Base-by-base conservation (phyloP, 345 rosid species). In the Melaleuca quinquenervia region DNA sequence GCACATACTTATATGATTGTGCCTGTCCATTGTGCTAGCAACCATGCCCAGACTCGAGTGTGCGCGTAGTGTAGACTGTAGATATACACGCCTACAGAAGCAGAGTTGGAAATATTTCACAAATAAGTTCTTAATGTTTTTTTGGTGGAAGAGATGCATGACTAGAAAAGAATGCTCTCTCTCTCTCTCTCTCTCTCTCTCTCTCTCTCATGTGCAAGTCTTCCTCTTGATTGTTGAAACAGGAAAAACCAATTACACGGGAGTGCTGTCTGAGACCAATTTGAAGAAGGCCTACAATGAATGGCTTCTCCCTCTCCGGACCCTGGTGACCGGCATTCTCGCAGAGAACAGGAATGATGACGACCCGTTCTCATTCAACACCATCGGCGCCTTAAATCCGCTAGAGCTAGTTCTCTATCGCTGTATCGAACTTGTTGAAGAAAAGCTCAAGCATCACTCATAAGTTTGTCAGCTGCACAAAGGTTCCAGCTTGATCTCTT, bases 341-440 rank as follows among this genome's bases (percentile, higher is more conserved):
- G 90, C 94, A 16, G 91, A 91, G 92, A 92, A 88, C 85, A 90
- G 80, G 88, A 85, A 89, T 22, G 93, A 93, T 29, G 55, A 83
- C 82, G 91, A 91, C 83, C 90, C 89, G 74, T 53, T 89, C 27
- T 85, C 91, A 16, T 44, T 85, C 0, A 93, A 89, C 45, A 9
- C 86, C n/a, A 53, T 86, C 21, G 90, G 94, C 74, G 85, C 92
- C 83, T 89, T 96, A 51, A 93, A 94, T 89, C 96, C 95, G 15
- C 85, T 96, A 27, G 96, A 94, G 88, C 18, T 93, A 52, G 98
- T 96, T 86, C 87, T 97, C 51, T 92, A 94, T 84, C 94, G 95
- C 20, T 97, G 99, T 88, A 94, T 96, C 32, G 98, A 95, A 87
- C 98, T 97, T 56, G 95, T 95, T 7, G 98, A 96, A 90, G 96